These are phyloP conservation scores for Gynandropsis gynandra DNA, from an alignment of 345 rosid genomes.

Conservation along the genomic window DNA sequence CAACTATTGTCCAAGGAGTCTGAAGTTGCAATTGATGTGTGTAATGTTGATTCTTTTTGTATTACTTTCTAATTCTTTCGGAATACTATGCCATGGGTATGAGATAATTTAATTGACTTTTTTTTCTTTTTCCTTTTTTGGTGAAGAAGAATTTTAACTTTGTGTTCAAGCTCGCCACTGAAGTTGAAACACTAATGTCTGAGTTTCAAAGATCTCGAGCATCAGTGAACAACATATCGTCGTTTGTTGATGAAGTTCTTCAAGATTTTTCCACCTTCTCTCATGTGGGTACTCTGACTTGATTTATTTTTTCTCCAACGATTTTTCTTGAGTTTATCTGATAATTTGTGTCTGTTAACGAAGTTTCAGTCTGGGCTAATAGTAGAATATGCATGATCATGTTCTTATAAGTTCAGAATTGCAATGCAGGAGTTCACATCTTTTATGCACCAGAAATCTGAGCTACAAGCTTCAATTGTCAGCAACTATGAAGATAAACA, in stretches of 20 bases:
- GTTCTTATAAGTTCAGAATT: conserved; percentile 10
- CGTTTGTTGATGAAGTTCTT: conserved; percentile 54
- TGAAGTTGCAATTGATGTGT: conserved; percentile 34
- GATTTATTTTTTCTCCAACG: conserved; percentile 2
- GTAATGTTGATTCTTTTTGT: conserved; percentile 20
- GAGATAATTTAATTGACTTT: conserved; percentile 6
- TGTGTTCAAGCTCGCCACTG: conserved; percentile 37
- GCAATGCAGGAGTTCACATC: conserved; percentile 57
- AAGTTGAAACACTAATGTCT: conserved; percentile 43
- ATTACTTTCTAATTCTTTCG: conserved; percentile 11
- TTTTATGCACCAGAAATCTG: conserved; percentile 35
- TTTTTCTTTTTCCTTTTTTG: conserved; percentile 17
- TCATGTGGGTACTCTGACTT: conserved; percentile 43
- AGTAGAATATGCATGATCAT: neutral
- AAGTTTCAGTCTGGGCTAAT: conserved; percentile 6
- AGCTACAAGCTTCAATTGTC: conserved; percentile 39
- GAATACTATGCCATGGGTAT: conserved; percentile 4
- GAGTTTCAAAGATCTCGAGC: conserved; percentile 44
- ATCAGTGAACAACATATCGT: conserved; percentile 37
- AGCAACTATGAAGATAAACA: conserved; percentile 36
- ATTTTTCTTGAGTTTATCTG: conserved; percentile 1
- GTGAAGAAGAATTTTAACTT: conserved; percentile 33
- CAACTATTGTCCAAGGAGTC: conserved; percentile 40
- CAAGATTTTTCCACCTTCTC: conserved; percentile 39
- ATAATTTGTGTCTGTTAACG: conserved; percentile 12